phyloP scores from a whole-genome alignment of 495 filamentous ascomycete genomes.

The Podospora bellae-mahoneyi region DNA sequence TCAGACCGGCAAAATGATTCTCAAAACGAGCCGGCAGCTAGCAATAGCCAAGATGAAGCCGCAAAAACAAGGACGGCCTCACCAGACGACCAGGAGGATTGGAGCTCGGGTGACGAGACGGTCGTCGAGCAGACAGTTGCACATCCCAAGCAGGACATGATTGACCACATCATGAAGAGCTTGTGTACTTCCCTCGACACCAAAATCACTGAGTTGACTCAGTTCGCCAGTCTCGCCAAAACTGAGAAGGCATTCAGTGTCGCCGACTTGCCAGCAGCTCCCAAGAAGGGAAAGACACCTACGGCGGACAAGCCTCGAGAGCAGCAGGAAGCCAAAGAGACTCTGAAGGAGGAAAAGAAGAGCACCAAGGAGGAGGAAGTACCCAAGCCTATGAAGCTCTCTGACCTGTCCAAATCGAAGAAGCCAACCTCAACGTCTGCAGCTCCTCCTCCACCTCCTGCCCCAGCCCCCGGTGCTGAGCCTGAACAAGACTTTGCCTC shows the following conservation, averaged over 20 bases:
- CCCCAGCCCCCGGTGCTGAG: not conserved
- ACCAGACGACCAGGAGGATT: constrained; percentile 1
- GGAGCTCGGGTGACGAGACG: constrained; percentile 9
- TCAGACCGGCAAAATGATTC: not conserved
- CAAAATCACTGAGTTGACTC: constrained; percentile 14
- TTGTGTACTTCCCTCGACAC: constrained; percentile 24
- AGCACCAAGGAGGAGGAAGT: not conserved
- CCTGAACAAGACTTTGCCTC: not conserved
- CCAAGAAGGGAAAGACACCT: not conserved
- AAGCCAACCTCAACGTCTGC: not conserved
- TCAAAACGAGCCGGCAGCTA: not conserved
- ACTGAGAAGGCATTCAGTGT: not conserved
- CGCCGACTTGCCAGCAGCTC: not conserved
- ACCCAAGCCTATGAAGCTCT: not conserved
- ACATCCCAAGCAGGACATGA: constrained; percentile 12
- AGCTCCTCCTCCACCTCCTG: not conserved
- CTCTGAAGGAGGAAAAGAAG: not conserved
- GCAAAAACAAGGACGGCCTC: not conserved
- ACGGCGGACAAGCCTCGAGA: not conserved
- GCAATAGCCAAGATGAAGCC: not conserved
- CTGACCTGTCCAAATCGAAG: not conserved
- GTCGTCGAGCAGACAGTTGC: not conserved
- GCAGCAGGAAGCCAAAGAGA: not conserved
- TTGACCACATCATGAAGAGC: constrained; percentile 30
- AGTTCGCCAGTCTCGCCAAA: not conserved